Evolutionary conservation across 1,284 basidiomycete species (phyloP), one percentile per base, ranked within the genome.

Genomic region (Singerocomus inundabilis): DNA sequence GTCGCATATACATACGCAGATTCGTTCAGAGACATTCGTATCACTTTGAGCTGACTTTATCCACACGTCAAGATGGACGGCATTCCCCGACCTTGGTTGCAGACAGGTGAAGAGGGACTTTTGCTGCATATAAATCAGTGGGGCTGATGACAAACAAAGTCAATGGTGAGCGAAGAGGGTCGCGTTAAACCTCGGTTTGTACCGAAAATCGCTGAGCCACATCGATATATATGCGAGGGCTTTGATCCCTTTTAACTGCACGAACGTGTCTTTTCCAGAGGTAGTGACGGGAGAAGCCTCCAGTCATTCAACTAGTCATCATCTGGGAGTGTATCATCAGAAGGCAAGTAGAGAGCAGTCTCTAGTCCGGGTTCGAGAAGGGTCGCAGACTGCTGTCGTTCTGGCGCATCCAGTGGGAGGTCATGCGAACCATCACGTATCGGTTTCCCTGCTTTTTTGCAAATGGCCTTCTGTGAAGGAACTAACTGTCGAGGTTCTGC

Each of bases 221-320:
- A 44, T 54, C 47, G n/a, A n/a, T 34, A 24, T 62, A 11, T 62
- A 66, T 54, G 63, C 61, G 43, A 21, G 30, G 0, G 28, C 38
- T 38, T 48, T 18, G 0, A 25, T 33, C 15, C 38, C 8, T 40
- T 53, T 53, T 2, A 6, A 11, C 9, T 40, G 49, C 2, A 25
- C 5, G 21, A 6, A 13, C 8, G 13, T 13, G 9, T 49, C 56
- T 41, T 54, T 54, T 5, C 64, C 57, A 3, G 55, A 58, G 18
- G 35, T 35, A n/a, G 61, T 64, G 43, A 67, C 65, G 25, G 65
- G 61, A 42, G 65, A 67, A 25, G 49, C 46, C 37, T 59, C 61
- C 4, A 51, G 36, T 62, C 26, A 26, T 54, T 42, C 26, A 34
- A 18, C 25, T 49, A 18, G 29, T 54, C 46, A 6, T 6, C 30